Evolutionary conservation across 805 yeast genomes (phyloP).

Genomic region (Saturnispora zaruensis): DNA sequence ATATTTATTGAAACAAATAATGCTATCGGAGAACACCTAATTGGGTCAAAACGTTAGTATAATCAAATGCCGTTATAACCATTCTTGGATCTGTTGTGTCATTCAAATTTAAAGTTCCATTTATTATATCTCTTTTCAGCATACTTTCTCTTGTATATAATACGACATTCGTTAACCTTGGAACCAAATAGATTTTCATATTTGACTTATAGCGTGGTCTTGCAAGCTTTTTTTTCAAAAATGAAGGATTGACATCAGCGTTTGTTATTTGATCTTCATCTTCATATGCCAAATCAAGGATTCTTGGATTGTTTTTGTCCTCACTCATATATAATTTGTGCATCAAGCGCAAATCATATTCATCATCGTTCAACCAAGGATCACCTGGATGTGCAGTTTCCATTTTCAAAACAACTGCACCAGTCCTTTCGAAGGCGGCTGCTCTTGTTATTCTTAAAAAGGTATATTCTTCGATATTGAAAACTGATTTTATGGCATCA

Average conservation of each 20-base stretch:
- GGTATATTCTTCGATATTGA: slow-evolving; percentile 35
- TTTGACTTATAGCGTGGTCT: slow-evolving; percentile 55
- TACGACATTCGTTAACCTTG: slow-evolving; percentile 32
- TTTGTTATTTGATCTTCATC: slow-evolving; percentile 35
- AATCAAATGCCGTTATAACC: slow-evolving; percentile 28
- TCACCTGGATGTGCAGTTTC: slow-evolving; percentile 52
- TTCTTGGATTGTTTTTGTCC: background rate
- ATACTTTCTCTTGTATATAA: slow-evolving; percentile 42
- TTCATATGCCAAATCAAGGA: slow-evolving; percentile 4
- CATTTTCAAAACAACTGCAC: slow-evolving; percentile 42
- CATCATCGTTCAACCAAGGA: slow-evolving; percentile 41
- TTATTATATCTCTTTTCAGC: slow-evolving; percentile 43
- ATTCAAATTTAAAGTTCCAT: slow-evolving; percentile 38
- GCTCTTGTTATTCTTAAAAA: slow-evolving; percentile 46
- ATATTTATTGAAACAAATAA: background rate
- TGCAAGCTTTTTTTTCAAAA: slow-evolving; percentile 49
- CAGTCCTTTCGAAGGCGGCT: slow-evolving; percentile 43
- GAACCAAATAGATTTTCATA: slow-evolving; percentile 53
- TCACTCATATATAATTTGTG: slow-evolving; percentile 5
- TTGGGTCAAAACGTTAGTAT: slow-evolving; percentile 10
- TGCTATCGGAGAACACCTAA: background rate
- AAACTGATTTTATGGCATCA: slow-evolving; percentile 37
- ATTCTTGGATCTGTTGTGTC: slow-evolving; percentile 15
- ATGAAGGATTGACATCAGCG: slow-evolving; percentile 25
- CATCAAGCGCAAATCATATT: slow-evolving; percentile 19